Evolutionary conservation across 768 basidiomycete species (phyloP).

Genomic region (Mycena chlorophos): DNA sequence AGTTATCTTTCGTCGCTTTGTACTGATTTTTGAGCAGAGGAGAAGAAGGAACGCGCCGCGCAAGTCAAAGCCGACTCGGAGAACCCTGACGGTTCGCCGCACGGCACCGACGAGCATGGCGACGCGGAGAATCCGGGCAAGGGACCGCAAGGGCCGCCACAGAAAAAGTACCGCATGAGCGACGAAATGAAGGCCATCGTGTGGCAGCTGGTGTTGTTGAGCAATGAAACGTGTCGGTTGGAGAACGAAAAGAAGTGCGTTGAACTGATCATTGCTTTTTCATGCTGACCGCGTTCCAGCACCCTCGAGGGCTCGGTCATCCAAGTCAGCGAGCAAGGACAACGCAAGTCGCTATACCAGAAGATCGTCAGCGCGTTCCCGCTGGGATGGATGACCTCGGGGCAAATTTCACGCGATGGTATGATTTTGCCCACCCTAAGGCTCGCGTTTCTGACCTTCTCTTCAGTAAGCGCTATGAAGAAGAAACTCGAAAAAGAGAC

Average conservation of each 20-base stretch:
- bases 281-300: slow-evolving; percentile 19
- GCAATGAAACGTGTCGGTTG: slow-evolving; percentile 76
- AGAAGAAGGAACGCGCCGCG: slow-evolving; percentile 53
- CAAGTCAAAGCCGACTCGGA: slow-evolving; percentile 23
- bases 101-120: slow-evolving; percentile 21
- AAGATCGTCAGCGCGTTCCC: slow-evolving; percentile 85
- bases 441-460: background rate
- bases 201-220: slow-evolving; percentile 79
- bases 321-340: slow-evolving; percentile 77
- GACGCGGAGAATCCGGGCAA: slow-evolving; percentile 32
- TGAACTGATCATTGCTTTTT: background rate
- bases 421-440: slow-evolving; percentile 23
- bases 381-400: slow-evolving; percentile 81
- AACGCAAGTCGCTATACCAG: slow-evolving; percentile 79
- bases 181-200: slow-evolving; percentile 78
- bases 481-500: slow-evolving; percentile 75
- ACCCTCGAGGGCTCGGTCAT: slow-evolving; percentile 68
- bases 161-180: slow-evolving; percentile 76
- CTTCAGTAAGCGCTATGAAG: slow-evolving; percentile 79
- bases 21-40: slow-evolving; percentile 34
- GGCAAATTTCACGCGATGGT: slow-evolving; percentile 88
- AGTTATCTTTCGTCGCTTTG: background rate
- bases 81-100: slow-evolving; percentile 14
- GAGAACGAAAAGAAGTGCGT: slow-evolving; percentile 50
- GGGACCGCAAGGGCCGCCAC: slow-evolving; percentile 59